These are phyloP conservation scores for Volvariella surrecta DNA, from an alignment of 1,284 basidiomycete species.

Conservation along the genomic window DNA sequence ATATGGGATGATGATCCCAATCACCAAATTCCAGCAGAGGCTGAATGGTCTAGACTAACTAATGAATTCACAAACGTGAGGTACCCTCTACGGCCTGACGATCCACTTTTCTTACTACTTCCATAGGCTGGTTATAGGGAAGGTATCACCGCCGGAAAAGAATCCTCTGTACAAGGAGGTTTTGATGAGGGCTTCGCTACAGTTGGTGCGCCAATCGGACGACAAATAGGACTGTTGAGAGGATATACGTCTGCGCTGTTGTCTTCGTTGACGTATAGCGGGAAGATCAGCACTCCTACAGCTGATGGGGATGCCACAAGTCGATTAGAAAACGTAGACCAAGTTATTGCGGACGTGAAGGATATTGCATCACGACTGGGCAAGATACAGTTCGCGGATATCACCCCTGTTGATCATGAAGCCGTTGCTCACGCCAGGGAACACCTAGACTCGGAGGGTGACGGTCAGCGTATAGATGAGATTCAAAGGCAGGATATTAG, in stretches of 20 bases:
- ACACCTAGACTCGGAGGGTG: conserved; percentile 36
- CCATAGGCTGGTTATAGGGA: conserved; percentile 77
- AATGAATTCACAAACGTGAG: conserved; percentile 59
- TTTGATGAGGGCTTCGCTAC: conserved; percentile 74
- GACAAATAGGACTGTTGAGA: conserved; percentile 61
- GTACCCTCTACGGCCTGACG: conserved; percentile 4
- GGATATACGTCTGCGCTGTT: conserved; percentile 57
- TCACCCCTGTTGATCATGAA: conserved; percentile 62
- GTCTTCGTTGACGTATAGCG: conserved; percentile 34
- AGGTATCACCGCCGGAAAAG: conserved; percentile 81
- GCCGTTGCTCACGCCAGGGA: conserved; percentile 64
- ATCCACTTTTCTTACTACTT: conserved; percentile 7
- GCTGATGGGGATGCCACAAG: background rate
- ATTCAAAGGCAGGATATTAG: conserved; percentile 42
- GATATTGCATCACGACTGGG: conserved; percentile 45
- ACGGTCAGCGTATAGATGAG: conserved; percentile 34
- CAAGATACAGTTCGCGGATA: conserved; percentile 53
- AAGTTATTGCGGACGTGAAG: conserved; percentile 32
- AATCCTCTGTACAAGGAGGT: conserved; percentile 68
- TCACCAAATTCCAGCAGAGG: conserved; percentile 24
- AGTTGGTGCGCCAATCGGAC: conserved; percentile 67
- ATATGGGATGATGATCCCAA: conserved; percentile 40
- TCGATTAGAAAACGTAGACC: background rate
- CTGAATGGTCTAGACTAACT: conserved; percentile 59
- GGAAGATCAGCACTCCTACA: no score